phyloP scores from a whole-genome alignment of 1,284 basidiomycete species.

The Tilletiaria anomala region DNA sequence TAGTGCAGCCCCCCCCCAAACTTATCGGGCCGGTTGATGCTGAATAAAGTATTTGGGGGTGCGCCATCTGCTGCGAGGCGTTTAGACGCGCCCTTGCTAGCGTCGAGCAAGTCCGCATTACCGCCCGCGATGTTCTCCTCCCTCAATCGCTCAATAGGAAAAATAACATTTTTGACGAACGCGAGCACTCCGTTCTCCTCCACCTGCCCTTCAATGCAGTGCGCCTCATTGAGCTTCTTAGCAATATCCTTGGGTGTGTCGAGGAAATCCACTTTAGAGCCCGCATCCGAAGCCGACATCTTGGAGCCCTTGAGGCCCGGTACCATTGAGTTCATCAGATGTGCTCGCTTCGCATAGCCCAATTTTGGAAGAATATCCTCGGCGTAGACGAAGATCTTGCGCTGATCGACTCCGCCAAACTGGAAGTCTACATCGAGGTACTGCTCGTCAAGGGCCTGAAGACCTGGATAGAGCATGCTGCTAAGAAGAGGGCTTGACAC shows the following conservation, averaged over 20 bases:
- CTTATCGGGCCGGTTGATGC: slow-evolving; percentile 60
- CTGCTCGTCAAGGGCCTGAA: slow-evolving; percentile 94
- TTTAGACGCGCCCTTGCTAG: not conserved
- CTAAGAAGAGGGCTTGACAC: slow-evolving; percentile 80
- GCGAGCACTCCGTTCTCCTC: slow-evolving; percentile 80
- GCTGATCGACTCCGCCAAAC: slow-evolving; percentile 94
- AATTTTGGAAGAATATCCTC: slow-evolving; percentile 84
- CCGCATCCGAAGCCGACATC: slow-evolving; percentile 95
- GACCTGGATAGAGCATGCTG: slow-evolving; percentile 83
- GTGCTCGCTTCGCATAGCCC: slow-evolving; percentile 85
- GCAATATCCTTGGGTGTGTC: slow-evolving; percentile 69
- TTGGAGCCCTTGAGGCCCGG: slow-evolving; percentile 86
- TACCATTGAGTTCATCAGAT: slow-evolving; percentile 98
- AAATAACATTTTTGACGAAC: slow-evolving; percentile 74
- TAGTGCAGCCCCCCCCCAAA: slow-evolving; percentile 63
- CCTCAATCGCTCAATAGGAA: slow-evolving; percentile 54
- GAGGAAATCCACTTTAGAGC: slow-evolving; percentile 95
- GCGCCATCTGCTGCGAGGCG: slow-evolving; percentile 10
- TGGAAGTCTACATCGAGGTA: slow-evolving; percentile 94
- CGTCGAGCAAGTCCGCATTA: not conserved
- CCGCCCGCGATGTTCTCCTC: slow-evolving; percentile 9
- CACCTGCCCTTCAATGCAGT: slow-evolving; percentile 85
- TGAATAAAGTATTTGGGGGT: slow-evolving; percentile 58
- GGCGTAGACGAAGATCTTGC: slow-evolving; percentile 97
- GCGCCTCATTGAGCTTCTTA: slow-evolving; percentile 80